Evolutionary conservation across 2,329 filamentous ascomycete species (phyloP).

Genomic region (Rutstroemia sp.): DNA sequence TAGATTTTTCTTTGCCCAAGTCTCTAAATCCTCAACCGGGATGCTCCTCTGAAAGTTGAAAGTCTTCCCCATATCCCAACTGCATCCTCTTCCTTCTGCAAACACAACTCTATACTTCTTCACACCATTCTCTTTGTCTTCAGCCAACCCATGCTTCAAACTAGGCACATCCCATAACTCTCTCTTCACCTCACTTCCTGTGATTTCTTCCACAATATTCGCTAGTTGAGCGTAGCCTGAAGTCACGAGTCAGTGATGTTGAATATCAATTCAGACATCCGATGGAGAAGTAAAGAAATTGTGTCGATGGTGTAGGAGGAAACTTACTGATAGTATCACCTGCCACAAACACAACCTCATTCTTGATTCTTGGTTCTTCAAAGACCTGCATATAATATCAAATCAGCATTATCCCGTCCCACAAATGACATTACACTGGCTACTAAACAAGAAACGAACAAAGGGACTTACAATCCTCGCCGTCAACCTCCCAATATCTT

Average conservation of each 20-base stretch:
- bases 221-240: conserved; percentile 43
- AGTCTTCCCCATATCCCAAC: conserved; percentile 47
- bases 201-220: conserved; percentile 41
- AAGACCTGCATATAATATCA: conserved; percentile 19
- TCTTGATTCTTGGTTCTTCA: conserved; percentile 28
- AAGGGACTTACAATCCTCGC: conserved; percentile 21
- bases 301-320: background rate
- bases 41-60: conserved; percentile 46
- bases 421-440: too few relatives aligned
- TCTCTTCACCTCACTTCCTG: conserved; percentile 36
- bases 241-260: too few relatives aligned
- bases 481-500: conserved; percentile 55
- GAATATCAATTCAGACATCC: too few relatives aligned
- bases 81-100: conserved; percentile 48
- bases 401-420: background rate
- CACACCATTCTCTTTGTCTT: conserved; percentile 37
- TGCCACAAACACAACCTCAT: conserved; percentile 46
- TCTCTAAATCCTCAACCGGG: conserved; percentile 25
- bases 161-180: background rate
- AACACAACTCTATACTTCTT: conserved; percentile 57
- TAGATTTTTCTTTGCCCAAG: background rate
- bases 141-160: conserved; percentile 39
- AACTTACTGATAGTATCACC: conserved; percentile 49
- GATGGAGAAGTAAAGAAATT: background rate
- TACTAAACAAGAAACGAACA: too few relatives aligned